Percentiles rank a stretch among this genome's conserved stretches.
Evolutionary conservation across 345 rosid species (phyloP).

Genomic region (Boechera stricta): DNA sequence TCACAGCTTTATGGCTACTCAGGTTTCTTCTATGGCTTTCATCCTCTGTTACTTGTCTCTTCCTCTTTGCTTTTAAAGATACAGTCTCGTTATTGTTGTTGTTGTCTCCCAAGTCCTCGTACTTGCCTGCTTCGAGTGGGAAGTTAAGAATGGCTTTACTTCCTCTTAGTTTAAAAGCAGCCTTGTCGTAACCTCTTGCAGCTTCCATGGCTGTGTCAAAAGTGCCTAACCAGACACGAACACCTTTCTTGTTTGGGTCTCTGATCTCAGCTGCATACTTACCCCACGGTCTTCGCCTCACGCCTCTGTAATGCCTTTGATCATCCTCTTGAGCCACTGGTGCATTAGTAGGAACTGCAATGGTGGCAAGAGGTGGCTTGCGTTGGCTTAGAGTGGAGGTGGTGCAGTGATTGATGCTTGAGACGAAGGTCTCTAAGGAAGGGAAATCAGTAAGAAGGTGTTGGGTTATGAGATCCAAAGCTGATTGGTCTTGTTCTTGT

Average conservation of each 20-base stretch:
- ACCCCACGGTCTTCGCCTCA: slow-evolving; percentile 87
- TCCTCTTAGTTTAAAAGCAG: slow-evolving; percentile 82
- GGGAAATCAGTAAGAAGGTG: slow-evolving; percentile 66
- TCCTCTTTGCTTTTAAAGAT: slow-evolving; percentile 47
- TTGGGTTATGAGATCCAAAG: slow-evolving; percentile 63
- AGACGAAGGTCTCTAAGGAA: slow-evolving; percentile 51
- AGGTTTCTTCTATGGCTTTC: slow-evolving; percentile 14
- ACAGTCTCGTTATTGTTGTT: background rate
- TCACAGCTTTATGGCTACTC: slow-evolving; percentile 38
- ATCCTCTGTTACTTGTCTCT: slow-evolving; percentile 49
- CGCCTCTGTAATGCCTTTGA: slow-evolving; percentile 76
- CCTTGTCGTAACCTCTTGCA: slow-evolving; percentile 78
- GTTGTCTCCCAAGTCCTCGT: slow-evolving; percentile 16
- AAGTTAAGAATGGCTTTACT: slow-evolving; percentile 88
- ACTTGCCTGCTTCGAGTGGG: slow-evolving; percentile 72
- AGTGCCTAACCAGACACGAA: slow-evolving; percentile 85
- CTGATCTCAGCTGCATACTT: slow-evolving; percentile 89
- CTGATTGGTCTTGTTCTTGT: slow-evolving; percentile 41
- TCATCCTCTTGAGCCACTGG: slow-evolving; percentile 24
- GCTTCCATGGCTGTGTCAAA: slow-evolving; percentile 86
- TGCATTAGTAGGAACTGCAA: slow-evolving; percentile 26
- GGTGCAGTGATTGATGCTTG: slow-evolving; percentile 36
- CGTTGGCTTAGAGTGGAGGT: slow-evolving; percentile 63
- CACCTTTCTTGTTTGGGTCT: slow-evolving; percentile 84
- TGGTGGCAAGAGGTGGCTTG: slow-evolving; percentile 56